Percentiles rank a stretch among this genome's conserved stretches.
Evolutionary conservation across 345 rosid species (phyloP).

Genomic region (Salix udensis): DNA sequence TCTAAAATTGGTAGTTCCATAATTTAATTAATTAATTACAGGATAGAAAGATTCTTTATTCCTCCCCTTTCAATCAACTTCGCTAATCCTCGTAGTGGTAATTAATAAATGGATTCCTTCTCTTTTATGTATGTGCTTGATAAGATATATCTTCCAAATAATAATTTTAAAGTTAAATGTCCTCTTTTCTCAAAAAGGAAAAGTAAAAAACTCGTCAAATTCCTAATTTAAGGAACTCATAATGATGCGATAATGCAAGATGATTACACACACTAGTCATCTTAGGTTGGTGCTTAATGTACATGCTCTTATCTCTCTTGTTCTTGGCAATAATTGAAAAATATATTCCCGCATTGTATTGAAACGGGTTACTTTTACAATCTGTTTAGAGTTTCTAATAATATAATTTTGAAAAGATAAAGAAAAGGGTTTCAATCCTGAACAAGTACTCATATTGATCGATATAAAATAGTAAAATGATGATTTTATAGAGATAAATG

Average conservation of each 20-base stretch:
- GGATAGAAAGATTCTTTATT: not conserved
- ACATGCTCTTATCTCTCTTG: not conserved
- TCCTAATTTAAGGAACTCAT: not conserved
- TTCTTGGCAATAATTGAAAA: not conserved
- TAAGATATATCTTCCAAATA: slow-evolving; percentile 17
- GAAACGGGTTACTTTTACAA: too few species aligned
- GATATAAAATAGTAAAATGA: too few species aligned
- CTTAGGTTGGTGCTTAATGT: not conserved
- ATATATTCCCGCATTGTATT: too few species aligned
- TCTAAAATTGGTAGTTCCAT: slow-evolving; percentile 30
- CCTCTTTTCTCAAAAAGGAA: not conserved
- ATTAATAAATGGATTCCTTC: not conserved
- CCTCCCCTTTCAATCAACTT: slow-evolving; percentile 12
- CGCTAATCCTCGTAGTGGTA: not conserved
- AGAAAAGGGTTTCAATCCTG: too few species aligned
- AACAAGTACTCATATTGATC: too few species aligned
- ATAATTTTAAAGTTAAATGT: slow-evolving; percentile 5
- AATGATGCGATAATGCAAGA: not conserved
- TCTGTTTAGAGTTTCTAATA: too few species aligned
- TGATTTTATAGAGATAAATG: too few species aligned
- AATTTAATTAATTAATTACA: slow-evolving; percentile 13
- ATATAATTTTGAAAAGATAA: too few species aligned
- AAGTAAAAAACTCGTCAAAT: not conserved
- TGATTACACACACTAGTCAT: not conserved
- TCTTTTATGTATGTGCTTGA: slow-evolving; percentile 10